These are phyloP conservation scores for Cadophora malorum DNA, from an alignment of 2,329 filamentous ascomycete genomes.

Conservation along the genomic window DNA sequence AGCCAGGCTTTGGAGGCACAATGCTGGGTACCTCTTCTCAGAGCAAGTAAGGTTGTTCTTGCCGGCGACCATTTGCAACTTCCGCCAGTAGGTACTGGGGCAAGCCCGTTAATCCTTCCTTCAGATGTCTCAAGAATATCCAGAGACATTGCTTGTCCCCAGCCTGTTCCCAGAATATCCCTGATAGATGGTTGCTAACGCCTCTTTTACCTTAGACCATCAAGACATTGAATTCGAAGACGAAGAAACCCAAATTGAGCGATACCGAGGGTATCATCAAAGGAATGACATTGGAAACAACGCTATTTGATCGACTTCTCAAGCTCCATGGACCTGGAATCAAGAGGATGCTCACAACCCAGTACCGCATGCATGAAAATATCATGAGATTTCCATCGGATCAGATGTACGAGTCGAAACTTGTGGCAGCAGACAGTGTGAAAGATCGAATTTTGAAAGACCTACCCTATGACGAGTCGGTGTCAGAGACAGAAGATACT, in stretches of 20 bases:
- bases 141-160: not conserved
- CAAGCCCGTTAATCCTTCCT: not conserved
- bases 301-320: conserved; percentile 89
- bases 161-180: not conserved
- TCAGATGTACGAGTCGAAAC: conserved; percentile 81
- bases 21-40: conserved; percentile 90
- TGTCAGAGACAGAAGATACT: conserved; percentile 80
- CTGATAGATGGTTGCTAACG: not conserved
- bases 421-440: conserved; percentile 82
- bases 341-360: conserved; percentile 94
- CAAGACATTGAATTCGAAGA: conserved; percentile 72
- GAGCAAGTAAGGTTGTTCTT: conserved; percentile 83
- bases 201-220: conserved; percentile 62
- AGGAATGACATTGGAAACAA: conserved; percentile 77
- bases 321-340: conserved; percentile 80
- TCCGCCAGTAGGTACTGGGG: conserved; percentile 60
- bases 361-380: conserved; percentile 96
- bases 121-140: not conserved
- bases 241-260: conserved; percentile 45
- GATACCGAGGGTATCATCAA: conserved; percentile 51
- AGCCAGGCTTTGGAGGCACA: conserved; percentile 96
- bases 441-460: conserved; percentile 76
- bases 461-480: conserved; percentile 73
- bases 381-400: conserved; percentile 96
- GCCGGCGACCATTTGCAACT: conserved; percentile 95